Evolutionary conservation across 2,329 filamentous ascomycete genomes (phyloP), one percentile per base, ranked within the genome.

Genomic region (Nakataea oryzae): DNA sequence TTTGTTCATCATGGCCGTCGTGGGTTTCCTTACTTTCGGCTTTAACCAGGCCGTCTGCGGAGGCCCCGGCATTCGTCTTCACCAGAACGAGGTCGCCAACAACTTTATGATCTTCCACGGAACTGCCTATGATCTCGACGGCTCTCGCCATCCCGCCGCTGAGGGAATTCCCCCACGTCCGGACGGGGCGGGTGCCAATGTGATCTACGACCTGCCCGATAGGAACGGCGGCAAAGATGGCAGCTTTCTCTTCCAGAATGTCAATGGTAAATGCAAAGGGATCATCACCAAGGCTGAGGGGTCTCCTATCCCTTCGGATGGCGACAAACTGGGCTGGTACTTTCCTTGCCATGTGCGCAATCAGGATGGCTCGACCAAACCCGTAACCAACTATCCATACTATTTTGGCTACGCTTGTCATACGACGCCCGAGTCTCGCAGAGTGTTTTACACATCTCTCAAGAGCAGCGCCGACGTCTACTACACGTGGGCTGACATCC

Each of bases 81-180:
- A 87, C 65, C 83, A 91, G 72, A 97, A 97, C 74, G 80, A 96
- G 64, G 91, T 99, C 62, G 83, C 83, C 61, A 73, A 70, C 8
- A 91, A 91, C 14, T 97, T 91, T 77, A 93, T 99, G 90, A 97
- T 99, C 67, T 95, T 97, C 72, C 93, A 99, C 69, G 95, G 95
- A 62, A 82, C 86, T 64, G 95, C 95, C 3, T 97, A 96, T 71
- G 88, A 97, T 71, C 78, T 99, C 62, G 84, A 86, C 5, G 74
- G 75, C 41, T 96, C 92, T 0, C 80, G 82, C 29, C 95, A 99
- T 73, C 91, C 92, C 8, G 82, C 85, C 3, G 95, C 92, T 1
- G 79, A 86, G 65, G 93, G 93, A 47, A 91, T 99, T 66, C 84
- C 89, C 0, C 72, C 78, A 17, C 72, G 73, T 34, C 61, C 65